These are phyloP conservation scores for Gonium pectorale DNA, from an alignment of 139 green algal species.

Conservation along the genomic window DNA sequence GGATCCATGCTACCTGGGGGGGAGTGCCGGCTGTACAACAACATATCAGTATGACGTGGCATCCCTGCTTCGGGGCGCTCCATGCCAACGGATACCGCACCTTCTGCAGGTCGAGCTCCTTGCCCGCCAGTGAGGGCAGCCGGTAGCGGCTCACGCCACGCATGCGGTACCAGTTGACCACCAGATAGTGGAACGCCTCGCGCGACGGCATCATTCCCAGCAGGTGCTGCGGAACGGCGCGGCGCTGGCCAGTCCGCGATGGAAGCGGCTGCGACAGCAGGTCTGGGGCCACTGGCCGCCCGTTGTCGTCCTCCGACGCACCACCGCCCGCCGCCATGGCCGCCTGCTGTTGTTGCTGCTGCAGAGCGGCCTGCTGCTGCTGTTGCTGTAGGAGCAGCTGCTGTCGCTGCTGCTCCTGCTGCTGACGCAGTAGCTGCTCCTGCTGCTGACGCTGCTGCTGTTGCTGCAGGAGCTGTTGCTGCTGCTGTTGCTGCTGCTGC, in stretches of 20 bases:
- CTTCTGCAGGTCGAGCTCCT: slow-evolving; percentile 79
- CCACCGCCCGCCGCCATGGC: not conserved
- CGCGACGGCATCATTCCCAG: slow-evolving; percentile 35
- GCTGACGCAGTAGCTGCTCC: slow-evolving; percentile 18
- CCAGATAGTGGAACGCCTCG: slow-evolving; percentile 62
- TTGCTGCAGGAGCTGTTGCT: not conserved
- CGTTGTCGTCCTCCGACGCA: slow-evolving; percentile 9
- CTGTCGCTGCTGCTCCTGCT: not conserved
- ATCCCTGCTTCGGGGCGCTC: too few relatives aligned
- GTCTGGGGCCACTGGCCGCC: slow-evolving; percentile 12
- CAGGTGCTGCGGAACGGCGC: slow-evolving; percentile 36
- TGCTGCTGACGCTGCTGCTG: slow-evolving; percentile 3
- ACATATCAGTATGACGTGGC: too few relatives aligned
- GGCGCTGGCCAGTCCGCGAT: not conserved
- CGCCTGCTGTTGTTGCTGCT: slow-evolving; percentile 35
- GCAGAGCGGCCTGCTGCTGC: slow-evolving; percentile 11
- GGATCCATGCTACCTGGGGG: too few relatives aligned
- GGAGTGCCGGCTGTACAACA: too few relatives aligned
- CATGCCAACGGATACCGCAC: slow-evolving; percentile 59
- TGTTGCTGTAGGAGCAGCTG: slow-evolving; percentile 16
- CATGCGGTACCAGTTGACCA: slow-evolving; percentile 71
- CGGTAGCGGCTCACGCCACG: slow-evolving; percentile 72
- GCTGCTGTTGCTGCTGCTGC: slow-evolving; percentile 25
- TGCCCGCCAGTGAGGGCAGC: slow-evolving; percentile 72
- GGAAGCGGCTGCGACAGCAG: not conserved